Evolutionary conservation across 768 basidiomycete species (phyloP).

Genomic region (Mrakia frigida): DNA sequence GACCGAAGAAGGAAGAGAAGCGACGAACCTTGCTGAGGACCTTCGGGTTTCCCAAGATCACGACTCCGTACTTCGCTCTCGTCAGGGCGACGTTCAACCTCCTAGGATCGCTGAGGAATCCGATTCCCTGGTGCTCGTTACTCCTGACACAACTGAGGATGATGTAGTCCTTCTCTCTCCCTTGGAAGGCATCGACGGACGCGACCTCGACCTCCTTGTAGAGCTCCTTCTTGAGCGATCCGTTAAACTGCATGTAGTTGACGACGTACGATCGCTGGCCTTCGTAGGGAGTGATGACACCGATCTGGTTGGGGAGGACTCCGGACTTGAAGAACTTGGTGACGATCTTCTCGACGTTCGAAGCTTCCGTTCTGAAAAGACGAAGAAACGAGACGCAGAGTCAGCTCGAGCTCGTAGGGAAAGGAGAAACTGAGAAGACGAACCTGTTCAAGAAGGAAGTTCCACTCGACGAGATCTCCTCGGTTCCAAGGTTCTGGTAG

Average conservation of each 20-base stretch:
- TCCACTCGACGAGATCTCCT: slow-evolving; percentile 96
- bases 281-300: slow-evolving; percentile 97
- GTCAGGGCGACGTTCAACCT: slow-evolving; percentile 95
- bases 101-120: slow-evolving; percentile 96
- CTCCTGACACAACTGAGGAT: slow-evolving; percentile 95
- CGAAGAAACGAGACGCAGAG: not conserved
- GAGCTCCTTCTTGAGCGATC: slow-evolving; percentile 96
- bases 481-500: slow-evolving; percentile 97
- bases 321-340: slow-evolving; percentile 99
- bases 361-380: slow-evolving; percentile 77
- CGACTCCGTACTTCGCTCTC: slow-evolving; percentile 94
- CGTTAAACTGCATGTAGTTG: slow-evolving; percentile 99
- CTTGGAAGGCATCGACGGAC: slow-evolving; percentile 98
- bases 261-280: slow-evolving; percentile 97
- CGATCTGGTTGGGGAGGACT: slow-evolving; percentile 89
- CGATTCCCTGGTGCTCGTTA: slow-evolving; percentile 99
- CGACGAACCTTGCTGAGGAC: slow-evolving; percentile 85
- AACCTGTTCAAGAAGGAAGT: slow-evolving; percentile 95
- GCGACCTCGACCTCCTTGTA: slow-evolving; percentile 99
- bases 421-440: slow-evolving; percentile 31
- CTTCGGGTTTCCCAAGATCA: slow-evolving; percentile 99
- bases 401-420: not conserved
- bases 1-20: not conserved
- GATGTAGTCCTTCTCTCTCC: slow-evolving; percentile 99
- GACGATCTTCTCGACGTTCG: slow-evolving; percentile 99